Evolutionary conservation across 495 filamentous ascomycete genomes (phyloP).

Genomic region (Thermochaetoides thermophila): DNA sequence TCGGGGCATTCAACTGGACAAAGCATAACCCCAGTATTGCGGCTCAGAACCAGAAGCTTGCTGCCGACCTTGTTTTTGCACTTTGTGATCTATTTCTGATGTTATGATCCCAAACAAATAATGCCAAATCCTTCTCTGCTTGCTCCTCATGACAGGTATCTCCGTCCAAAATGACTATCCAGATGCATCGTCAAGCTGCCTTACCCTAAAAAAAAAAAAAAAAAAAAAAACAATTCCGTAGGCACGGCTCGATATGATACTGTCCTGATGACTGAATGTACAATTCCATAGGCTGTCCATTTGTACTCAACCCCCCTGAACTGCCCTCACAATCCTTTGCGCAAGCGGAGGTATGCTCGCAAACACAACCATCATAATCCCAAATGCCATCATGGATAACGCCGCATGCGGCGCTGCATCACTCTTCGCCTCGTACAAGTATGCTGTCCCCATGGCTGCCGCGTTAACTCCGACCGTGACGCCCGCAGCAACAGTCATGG

Average conservation of each 20-base stretch:
- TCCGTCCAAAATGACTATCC: too few relatives aligned
- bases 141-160: too few relatives aligned
- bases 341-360: constrained; percentile 20
- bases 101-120: too few relatives aligned
- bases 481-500: constrained; percentile 24
- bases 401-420: constrained; percentile 34
- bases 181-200: too few relatives aligned
- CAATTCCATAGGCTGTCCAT: not conserved
- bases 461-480: constrained; percentile 34
- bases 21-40: too few relatives aligned
- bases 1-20: too few relatives aligned
- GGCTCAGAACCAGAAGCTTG: too few relatives aligned
- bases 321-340: constrained; percentile 9
- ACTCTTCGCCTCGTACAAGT: constrained; percentile 30
- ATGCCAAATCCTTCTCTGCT: too few relatives aligned
- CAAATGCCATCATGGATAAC: constrained; percentile 33
- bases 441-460: constrained; percentile 35
- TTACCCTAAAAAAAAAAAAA: too few relatives aligned
- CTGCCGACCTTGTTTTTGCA: too few relatives aligned
- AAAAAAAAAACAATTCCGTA: not conserved
- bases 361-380: constrained; percentile 32
- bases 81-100: too few relatives aligned
- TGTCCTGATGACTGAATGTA: not conserved
- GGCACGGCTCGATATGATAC: not conserved
- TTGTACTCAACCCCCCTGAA: not conserved